These are phyloP conservation scores for Flaveria floridana DNA, from an alignment of 140 eudicot species.

Conservation along the genomic window DNA sequence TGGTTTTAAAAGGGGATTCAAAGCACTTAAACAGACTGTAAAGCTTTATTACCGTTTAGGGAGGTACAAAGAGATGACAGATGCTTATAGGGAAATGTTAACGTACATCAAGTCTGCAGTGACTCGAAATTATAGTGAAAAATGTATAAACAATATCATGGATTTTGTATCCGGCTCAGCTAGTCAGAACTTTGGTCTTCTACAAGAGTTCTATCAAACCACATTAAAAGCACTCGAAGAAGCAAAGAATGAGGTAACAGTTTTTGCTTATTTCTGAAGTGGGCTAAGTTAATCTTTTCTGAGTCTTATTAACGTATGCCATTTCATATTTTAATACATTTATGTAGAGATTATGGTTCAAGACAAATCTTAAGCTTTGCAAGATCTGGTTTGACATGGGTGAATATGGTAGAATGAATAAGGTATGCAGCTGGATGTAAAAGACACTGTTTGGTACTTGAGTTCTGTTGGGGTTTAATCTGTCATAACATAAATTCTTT, in stretches of 20 bases:
- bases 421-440: constrained; percentile 49
- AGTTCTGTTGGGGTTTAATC: background rate
- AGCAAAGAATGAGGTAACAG: constrained; percentile 85
- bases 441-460: constrained; percentile 1
- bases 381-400: constrained; percentile 99
- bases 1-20: constrained; percentile 75
- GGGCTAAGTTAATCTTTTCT: background rate
- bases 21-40: constrained; percentile 95
- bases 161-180: constrained; percentile 99
- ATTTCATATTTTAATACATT: constrained; percentile 2
- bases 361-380: constrained; percentile 96
- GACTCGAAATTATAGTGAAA: constrained; percentile 94
- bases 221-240: constrained; percentile 96
- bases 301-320: background rate
- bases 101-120: constrained; percentile 95
- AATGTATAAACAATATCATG: constrained; percentile 95
- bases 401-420: constrained; percentile 91
- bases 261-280: background rate
- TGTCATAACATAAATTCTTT: constrained; percentile 4
- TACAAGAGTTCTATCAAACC: constrained; percentile 92
- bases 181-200: constrained; percentile 82
- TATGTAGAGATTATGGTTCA: constrained; percentile 90
- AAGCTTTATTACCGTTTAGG: constrained; percentile 84
- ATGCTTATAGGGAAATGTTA: constrained; percentile 90
- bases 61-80: constrained; percentile 94